A percentile compares a stretch with the other conserved stretches of the same genome.
Conservation (phyloP, 2,329 filamentous ascomycete genomes). For the Hypoxylon sp. region DNA sequence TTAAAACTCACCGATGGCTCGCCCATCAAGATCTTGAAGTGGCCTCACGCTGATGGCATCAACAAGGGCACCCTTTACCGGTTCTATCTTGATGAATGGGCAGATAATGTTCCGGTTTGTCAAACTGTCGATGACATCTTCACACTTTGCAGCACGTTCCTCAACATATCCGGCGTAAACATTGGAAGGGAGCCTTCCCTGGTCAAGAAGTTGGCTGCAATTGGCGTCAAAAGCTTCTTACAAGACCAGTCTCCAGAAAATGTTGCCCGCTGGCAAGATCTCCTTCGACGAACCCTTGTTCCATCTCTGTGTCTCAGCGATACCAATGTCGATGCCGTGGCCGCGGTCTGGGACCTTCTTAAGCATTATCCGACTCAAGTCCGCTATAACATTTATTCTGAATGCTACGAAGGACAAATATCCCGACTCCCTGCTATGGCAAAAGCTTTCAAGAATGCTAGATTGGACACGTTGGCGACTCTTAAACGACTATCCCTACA, state of each 20-base stretch:
- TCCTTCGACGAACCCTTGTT: constrained; percentile 87
- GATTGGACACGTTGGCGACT: constrained; percentile 84
- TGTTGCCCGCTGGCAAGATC: constrained; percentile 82
- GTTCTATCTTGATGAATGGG: constrained; percentile 98
- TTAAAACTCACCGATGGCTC: constrained; percentile 73
- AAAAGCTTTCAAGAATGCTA: constrained; percentile 81
- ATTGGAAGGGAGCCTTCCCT: constrained; percentile 88
- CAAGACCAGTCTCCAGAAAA: constrained; percentile 81
- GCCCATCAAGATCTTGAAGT: constrained; percentile 79
- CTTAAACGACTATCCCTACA: constrained; percentile 92
- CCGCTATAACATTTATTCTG: constrained; percentile 90
- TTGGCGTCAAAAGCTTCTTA: constrained; percentile 81
- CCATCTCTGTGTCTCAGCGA: constrained; percentile 90
- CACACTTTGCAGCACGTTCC: constrained; percentile 83
- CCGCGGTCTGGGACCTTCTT: constrained; percentile 88
- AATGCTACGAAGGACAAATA: constrained; percentile 88
- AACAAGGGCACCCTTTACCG: constrained; percentile 85
- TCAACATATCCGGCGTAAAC: constrained; percentile 89
- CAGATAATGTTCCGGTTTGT: constrained; percentile 91
- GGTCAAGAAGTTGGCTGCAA: constrained; percentile 85
- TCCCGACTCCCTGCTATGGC: constrained; percentile 84
- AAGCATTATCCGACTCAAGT: constrained; percentile 81
- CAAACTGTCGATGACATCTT: constrained; percentile 93
- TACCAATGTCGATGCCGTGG: constrained; percentile 85
- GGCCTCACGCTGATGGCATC: constrained; percentile 88